Evolutionary conservation across 495 filamentous ascomycete species (phyloP), one percentile per base, ranked within the genome.

Genomic region (Coniosporium apollinis): DNA sequence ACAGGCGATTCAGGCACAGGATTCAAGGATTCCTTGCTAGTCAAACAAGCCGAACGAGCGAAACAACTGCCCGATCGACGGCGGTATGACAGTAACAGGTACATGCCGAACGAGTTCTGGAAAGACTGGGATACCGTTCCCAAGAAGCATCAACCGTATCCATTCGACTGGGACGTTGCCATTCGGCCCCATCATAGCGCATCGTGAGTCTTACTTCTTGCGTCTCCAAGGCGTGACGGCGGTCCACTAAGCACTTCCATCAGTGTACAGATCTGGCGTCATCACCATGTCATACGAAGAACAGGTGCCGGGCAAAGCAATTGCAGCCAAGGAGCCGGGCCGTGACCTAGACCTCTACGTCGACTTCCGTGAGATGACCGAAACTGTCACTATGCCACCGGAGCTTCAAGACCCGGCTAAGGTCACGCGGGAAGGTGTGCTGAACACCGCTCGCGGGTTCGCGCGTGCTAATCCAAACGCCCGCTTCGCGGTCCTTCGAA

Each of bases 231-330:
- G 57, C 55, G 56, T 52, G 38, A 29, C 52, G 5, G 48, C 40
- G 4, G 43, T 54, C 19, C 54, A 61, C 3, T 60, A 60, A 8
- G 64, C 58, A 33, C 48, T 67, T 19, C 54, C 60, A 1, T 10
- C 35, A 56, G 58, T 67, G n/a, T 67, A 64, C 43, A 49, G 56
- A 34, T 56, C 52, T 1, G 63, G 62, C 34, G 44, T 65, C 31
- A 47, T 64, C 31, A 39, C 29, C 1, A 50, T 47, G 4, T 22
- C 51, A 11, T 52, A 59, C 33, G 38, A 48, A 5, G 6, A 43
- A 9, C n/a, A 48, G 8, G 34, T 46, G 19, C 47, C 55, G 6
- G 59, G 60, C n/a, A 39, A 50, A 7, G 60, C 57, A 14, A 47
- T 54, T 5, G 58, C 58, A 10, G 47, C 41, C 34, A 50, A 43